Conservation (phyloP, 2,329 filamentous ascomycete genomes). For the Exserohilum turcica region DNA sequence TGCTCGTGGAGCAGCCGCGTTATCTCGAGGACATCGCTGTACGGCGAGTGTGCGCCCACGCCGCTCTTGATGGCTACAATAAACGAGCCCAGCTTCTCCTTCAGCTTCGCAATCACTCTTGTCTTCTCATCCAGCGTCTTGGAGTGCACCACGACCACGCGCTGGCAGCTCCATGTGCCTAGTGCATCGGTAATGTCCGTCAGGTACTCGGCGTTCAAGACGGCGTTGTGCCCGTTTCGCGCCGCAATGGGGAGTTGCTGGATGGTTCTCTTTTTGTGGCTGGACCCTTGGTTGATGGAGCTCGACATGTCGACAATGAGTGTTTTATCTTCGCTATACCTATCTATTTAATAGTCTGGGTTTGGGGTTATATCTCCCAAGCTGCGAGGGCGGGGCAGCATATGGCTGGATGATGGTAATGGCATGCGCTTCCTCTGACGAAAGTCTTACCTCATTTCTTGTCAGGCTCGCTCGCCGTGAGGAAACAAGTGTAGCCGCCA, state of each 20-base stretch:
- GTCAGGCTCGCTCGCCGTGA: neutral
- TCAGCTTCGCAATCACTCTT: constrained; percentile 20
- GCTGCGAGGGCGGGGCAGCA: neutral
- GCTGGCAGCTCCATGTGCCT: constrained; percentile 21
- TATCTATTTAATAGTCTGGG: neutral
- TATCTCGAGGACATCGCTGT: constrained; percentile 30
- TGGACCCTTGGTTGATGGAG: constrained; percentile 1
- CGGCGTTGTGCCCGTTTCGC: constrained; percentile 25
- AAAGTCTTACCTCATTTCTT: constrained; percentile 16
- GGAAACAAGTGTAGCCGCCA: constrained; percentile 13
- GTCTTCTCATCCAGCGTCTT: constrained; percentile 27
- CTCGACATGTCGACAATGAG: constrained; percentile 5
- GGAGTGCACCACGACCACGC: constrained; percentile 27
- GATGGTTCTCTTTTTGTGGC: constrained; percentile 18
- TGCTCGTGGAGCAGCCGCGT: constrained; percentile 19
- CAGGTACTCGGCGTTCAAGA: constrained; percentile 22
- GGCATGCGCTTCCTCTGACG: constrained; percentile 5
- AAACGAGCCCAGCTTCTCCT: constrained; percentile 19
- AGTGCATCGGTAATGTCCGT: constrained; percentile 23
- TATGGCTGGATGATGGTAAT: neutral
- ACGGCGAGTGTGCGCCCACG: constrained; percentile 31
- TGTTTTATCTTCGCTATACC: neutral
- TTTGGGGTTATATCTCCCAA: neutral
- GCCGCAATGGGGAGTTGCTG: constrained; percentile 25
- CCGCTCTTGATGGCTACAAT: constrained; percentile 27